phyloP scores from a whole-genome alignment of 1,284 basidiomycete genomes.

The Cutaneotrichosporon mucoides region DNA sequence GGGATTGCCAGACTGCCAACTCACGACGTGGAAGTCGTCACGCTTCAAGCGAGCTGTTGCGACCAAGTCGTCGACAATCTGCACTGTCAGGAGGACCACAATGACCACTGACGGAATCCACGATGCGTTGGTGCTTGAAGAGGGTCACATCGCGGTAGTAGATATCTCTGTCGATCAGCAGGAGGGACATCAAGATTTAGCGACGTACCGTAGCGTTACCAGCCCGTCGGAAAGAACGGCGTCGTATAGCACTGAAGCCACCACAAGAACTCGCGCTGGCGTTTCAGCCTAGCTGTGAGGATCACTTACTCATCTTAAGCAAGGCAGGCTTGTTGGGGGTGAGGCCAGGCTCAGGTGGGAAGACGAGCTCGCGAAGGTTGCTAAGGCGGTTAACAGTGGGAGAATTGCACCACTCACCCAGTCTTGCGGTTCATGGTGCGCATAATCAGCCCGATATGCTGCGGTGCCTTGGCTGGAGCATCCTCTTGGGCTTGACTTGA shows the following conservation, averaged over 20 bases:
- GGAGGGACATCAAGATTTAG: too few species aligned
- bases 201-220: conserved; percentile 36
- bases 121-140: conserved; percentile 67
- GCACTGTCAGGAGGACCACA: conserved; percentile 6
- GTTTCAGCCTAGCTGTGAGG: neutral
- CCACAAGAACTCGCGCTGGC: conserved; percentile 31
- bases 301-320: conserved; percentile 21
- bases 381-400: conserved; percentile 8
- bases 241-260: conserved; percentile 34
- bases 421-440: conserved; percentile 16
- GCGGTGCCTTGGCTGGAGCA: neutral
- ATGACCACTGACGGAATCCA: conserved; percentile 63
- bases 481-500: too few species aligned
- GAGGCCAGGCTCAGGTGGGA: conserved; percentile 28
- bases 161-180: conserved; percentile 61
- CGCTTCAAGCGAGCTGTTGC: conserved; percentile 70
- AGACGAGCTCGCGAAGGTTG: conserved; percentile 24
- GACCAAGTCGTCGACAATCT: conserved; percentile 84
- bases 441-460: neutral
- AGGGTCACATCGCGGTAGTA: conserved; percentile 76
- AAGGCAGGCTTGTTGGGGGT: conserved; percentile 2
- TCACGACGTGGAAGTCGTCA: conserved; percentile 72
- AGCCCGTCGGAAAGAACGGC: conserved; percentile 26
- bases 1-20: conserved; percentile 23
- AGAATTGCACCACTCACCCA: conserved; percentile 11